These are phyloP conservation scores for Penicillium pulvis DNA, from an alignment of 495 filamentous ascomycete genomes.

Conservation along the genomic window DNA sequence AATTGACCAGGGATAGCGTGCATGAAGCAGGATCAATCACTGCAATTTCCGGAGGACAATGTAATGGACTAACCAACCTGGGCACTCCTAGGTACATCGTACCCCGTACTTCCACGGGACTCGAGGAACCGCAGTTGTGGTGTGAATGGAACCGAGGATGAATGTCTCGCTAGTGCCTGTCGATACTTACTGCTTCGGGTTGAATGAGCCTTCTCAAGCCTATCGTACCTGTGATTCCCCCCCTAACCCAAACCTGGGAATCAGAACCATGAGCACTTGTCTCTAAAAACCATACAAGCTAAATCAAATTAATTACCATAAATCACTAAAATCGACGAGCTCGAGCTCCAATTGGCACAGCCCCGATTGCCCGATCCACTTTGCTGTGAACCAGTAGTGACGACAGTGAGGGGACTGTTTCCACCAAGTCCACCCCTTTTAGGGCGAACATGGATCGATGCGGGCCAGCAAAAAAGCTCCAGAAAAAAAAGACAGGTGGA, in stretches of 20 bases:
- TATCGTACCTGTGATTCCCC: background rate
- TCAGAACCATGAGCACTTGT: background rate
- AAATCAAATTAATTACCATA: background rate
- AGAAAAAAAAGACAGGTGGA: constrained; percentile 12
- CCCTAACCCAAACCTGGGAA: background rate
- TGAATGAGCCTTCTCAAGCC: constrained; percentile 10
- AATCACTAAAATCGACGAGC: background rate
- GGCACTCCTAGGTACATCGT: constrained; percentile 1
- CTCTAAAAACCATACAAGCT: background rate
- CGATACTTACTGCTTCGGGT: constrained; percentile 30
- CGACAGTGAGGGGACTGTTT: background rate
- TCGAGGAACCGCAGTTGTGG: constrained; percentile 14
- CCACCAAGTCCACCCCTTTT: background rate
- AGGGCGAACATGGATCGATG: constrained; percentile 3
- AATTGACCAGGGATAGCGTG: background rate
- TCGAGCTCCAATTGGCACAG: background rate
- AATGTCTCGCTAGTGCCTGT: constrained; percentile 26
- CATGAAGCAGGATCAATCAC: background rate
- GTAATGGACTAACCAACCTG: background rate
- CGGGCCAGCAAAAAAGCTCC: constrained; percentile 2
- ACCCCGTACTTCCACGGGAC: constrained; percentile 11
- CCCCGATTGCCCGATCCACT: background rate
- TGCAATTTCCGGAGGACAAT: constrained; percentile 2
- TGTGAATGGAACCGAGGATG: constrained; percentile 5
- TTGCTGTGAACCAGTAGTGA: background rate